These are phyloP conservation scores for Olyra latifolia DNA, from an alignment of 176 grass and related monocot genomes.

Conservation along the genomic window DNA sequence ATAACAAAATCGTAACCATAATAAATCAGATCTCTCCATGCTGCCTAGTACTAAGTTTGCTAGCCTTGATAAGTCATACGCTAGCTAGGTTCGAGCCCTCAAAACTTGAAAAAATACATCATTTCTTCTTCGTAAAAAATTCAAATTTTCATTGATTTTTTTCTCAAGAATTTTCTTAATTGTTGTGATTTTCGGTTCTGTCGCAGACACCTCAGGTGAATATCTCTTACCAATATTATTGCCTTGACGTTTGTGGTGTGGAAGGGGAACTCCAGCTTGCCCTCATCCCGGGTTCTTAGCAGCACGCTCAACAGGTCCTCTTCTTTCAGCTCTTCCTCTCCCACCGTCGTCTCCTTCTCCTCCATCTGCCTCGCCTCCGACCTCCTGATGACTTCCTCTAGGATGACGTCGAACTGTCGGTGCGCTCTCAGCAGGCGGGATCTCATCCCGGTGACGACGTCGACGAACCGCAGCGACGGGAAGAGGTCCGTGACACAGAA, in stretches of 20 bases:
- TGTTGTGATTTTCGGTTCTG: too few species aligned
- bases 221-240: not conserved
- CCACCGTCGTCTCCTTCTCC: not conserved
- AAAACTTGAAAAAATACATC: too few species aligned
- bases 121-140: too few species aligned
- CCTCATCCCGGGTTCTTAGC: conserved; percentile 30
- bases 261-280: conserved; percentile 12
- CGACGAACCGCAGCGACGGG: conserved; percentile 33
- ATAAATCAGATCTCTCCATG: too few species aligned
- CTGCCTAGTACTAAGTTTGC: too few species aligned
- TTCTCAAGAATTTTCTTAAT: too few species aligned
- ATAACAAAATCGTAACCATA: too few species aligned
- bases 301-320: conserved; percentile 39
- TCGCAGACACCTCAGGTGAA: too few species aligned
- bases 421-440: not conserved
- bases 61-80: too few species aligned
- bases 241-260: conserved; percentile 17
- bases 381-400: not conserved
- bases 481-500: conserved; percentile 35
- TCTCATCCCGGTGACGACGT: not conserved
- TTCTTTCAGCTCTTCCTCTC: not conserved
- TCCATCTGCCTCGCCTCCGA: not conserved
- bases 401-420: conserved; percentile 16
- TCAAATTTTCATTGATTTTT: too few species aligned
- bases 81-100: too few species aligned